phyloP scores from a whole-genome alignment of 306 rosid genomes.

The Cucumis sativus region DNA sequence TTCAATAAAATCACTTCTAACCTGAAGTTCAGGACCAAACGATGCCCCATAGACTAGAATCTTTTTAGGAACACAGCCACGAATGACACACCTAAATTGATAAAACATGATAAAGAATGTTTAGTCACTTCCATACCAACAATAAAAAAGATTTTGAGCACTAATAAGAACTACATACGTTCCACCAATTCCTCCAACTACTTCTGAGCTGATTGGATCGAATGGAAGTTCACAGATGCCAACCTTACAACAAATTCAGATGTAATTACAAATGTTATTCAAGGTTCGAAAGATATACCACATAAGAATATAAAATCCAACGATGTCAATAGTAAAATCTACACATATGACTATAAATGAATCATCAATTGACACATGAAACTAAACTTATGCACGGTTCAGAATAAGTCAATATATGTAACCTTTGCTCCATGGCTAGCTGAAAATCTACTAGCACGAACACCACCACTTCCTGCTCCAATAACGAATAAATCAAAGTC shows the following conservation, averaged over 20 bases:
- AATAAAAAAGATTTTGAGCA: background rate
- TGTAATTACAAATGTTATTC: background rate
- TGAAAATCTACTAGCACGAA: constrained; percentile 84
- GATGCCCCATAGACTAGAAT: constrained; percentile 91
- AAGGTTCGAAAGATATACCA: background rate
- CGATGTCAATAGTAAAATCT: background rate
- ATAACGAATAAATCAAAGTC: constrained; percentile 81
- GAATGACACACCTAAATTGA: constrained; percentile 75
- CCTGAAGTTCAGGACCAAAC: constrained; percentile 80
- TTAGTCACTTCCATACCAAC: background rate
- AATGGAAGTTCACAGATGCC: constrained; percentile 93
- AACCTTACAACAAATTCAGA: constrained; percentile 38
- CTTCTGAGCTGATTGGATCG: constrained; percentile 80
- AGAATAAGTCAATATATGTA: background rate
- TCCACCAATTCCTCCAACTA: constrained; percentile 90
- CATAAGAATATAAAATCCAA: background rate
- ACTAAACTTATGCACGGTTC: background rate
- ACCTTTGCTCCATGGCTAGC: constrained; percentile 88
- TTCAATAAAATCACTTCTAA: constrained; percentile 13
- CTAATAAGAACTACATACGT: constrained; percentile 50
- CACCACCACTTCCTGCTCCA: constrained; percentile 99
- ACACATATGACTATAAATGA: background rate
- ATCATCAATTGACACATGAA: background rate
- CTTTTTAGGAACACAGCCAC: constrained; percentile 99
- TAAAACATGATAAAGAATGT: constrained; percentile 11